A percentile compares a stretch with the other conserved stretches of the same genome.
phyloP scores from a whole-genome alignment of 208 protist species.

The Naegleria fowleri region DNA sequence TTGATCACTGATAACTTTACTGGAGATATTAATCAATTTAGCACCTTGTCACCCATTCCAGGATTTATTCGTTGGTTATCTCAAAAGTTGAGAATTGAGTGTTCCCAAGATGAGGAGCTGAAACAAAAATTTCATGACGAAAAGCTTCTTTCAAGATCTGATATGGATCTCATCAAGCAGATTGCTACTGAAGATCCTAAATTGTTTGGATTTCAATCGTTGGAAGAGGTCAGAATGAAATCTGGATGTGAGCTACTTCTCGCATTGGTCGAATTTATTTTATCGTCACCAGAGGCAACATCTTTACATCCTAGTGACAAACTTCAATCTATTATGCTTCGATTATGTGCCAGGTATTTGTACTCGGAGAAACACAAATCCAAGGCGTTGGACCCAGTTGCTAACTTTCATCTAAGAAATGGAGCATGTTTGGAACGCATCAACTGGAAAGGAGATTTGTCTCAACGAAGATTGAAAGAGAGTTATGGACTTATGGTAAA shows the following conservation, averaged over 20 bases:
- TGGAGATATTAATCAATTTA: constrained; percentile 57
- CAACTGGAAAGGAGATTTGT: constrained; percentile 65
- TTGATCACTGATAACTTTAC: constrained; percentile 56
- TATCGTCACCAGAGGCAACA: neutral
- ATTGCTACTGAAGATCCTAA: constrained; percentile 13
- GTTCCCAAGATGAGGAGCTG: neutral
- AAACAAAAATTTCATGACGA: constrained; percentile 31
- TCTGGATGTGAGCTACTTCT: constrained; percentile 34
- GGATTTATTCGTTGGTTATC: constrained; percentile 64
- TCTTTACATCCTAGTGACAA: constrained; percentile 29
- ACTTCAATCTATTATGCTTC: constrained; percentile 47
- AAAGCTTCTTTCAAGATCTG: neutral
- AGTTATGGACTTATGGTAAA: constrained; percentile 75
- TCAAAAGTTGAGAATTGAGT: constrained; percentile 50
- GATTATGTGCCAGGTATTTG: constrained; percentile 63
- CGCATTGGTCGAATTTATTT: neutral
- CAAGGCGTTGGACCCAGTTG: constrained; percentile 65
- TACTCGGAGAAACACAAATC: constrained; percentile 50
- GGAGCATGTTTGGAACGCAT: constrained; percentile 65
- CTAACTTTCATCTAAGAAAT: constrained; percentile 75
- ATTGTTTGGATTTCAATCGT: constrained; percentile 30
- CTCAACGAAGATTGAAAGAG: constrained; percentile 56
- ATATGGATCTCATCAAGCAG: neutral
- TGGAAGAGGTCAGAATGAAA: too few species aligned
- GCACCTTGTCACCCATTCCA: constrained; percentile 70